Evolutionary conservation across 2,329 filamentous ascomycete species (phyloP), one percentile per base, ranked within the genome.

Genomic region (Mollisiaceae sp.): DNA sequence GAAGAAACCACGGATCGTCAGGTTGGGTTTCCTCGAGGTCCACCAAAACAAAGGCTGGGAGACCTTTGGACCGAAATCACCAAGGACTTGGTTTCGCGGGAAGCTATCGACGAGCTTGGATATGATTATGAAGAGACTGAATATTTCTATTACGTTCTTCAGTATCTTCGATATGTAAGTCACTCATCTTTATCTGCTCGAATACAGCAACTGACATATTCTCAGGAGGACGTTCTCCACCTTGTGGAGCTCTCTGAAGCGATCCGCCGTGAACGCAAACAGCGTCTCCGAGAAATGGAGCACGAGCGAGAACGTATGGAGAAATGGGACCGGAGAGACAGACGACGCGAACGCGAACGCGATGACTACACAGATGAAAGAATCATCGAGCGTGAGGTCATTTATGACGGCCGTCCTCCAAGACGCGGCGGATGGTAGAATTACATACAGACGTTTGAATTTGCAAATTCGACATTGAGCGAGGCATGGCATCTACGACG

Each of bases 41-140:
- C 67, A 24, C 70, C 72, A 39, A 72, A 73, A 43, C 65, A 68
- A n/a, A 67, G 70, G 66, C 59, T 69, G n/a, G 70, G 86, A 63
- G 87, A 90, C 66, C 91, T 97, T 82, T 98, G 94, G 94, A 99
- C 95, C 0, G 95, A 98, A 79, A 93, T 99, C 72, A 97, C 94
- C 55, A 97, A 97, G 79, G 94, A 97, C 71, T 80, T 98, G 41
- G 92, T 98, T 18, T 84, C 90, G 65, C 88, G 90, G 60, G 93
- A 97, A 76, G 95, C 95, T 20, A 91, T 98, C 69, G 90, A 97
- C 71, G 84, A 90, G 73, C 81, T 89, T 75, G 92, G 92, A 2
- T 98, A 97, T 78, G 89, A 92, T 66, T 98, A 89, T 75, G 93
- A 97, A 76, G 94, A 98, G 82, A 95, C 92, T 0, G 90, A 93